phyloP scores from a whole-genome alignment of 495 filamentous ascomycete species.

The Penicillium manginii region DNA sequence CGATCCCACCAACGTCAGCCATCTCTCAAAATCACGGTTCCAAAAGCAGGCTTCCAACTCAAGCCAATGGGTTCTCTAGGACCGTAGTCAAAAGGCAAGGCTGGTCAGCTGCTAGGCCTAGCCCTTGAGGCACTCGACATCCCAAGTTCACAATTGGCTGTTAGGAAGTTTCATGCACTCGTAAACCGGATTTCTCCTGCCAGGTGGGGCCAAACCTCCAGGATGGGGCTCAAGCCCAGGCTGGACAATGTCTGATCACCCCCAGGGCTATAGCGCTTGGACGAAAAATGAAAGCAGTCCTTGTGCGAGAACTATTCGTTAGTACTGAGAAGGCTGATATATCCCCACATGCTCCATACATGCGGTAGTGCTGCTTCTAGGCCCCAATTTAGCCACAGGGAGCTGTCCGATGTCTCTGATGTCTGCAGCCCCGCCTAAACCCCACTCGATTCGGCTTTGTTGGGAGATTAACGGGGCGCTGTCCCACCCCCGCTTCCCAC shows the following conservation, averaged over 20 bases:
- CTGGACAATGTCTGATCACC: neutral
- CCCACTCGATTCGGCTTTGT: neutral
- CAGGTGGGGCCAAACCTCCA: neutral
- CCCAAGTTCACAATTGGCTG: neutral
- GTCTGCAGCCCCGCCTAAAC: neutral
- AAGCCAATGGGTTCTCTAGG: neutral
- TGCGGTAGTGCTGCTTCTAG: neutral
- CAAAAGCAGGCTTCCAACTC: neutral
- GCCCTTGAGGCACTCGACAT: neutral
- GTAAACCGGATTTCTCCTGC: conserved; percentile 1
- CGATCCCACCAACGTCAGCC: neutral
- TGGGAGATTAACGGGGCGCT: conserved; percentile 3
- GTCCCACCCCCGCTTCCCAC: conserved; percentile 4
- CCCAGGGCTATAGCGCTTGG: conserved; percentile 5
- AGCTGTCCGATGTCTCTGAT: neutral
- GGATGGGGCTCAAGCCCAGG: neutral
- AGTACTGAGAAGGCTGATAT: neutral
- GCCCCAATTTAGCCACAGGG: neutral
- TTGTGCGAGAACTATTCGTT: neutral
- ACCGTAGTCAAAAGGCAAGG: neutral
- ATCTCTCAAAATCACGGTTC: neutral
- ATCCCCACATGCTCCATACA: neutral
- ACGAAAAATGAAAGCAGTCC: neutral
- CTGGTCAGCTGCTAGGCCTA: neutral
- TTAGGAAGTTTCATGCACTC: neutral